A percentile compares a stretch with the other conserved stretches of the same genome.
Conservation (phyloP, 495 filamentous ascomycete species). For the Aspergillus ellipticus region DNA sequence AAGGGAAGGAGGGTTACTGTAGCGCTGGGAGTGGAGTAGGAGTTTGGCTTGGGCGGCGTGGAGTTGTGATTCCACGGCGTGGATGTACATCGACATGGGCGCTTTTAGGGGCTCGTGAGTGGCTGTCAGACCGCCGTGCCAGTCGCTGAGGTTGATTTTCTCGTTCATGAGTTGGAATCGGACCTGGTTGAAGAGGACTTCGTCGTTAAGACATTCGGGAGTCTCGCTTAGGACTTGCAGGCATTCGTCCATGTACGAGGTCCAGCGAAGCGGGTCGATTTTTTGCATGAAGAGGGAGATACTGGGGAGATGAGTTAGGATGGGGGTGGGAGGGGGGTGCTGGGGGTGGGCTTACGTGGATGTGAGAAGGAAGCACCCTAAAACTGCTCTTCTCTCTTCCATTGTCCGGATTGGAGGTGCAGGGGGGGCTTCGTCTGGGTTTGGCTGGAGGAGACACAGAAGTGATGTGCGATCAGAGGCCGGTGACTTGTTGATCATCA, state of each 20-base stretch:
- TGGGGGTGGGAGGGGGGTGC: no score
- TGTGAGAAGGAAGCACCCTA: background rate
- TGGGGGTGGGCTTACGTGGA: background rate
- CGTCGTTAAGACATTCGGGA: background rate
- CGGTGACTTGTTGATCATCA: background rate
- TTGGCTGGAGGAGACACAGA: background rate
- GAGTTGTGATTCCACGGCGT: background rate
- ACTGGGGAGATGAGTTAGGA: background rate
- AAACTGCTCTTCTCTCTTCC: background rate
- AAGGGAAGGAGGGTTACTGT: slow-evolving; percentile 2
- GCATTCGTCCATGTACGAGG: background rate
- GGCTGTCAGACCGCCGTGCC: background rate
- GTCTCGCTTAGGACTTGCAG: background rate
- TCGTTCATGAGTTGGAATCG: background rate
- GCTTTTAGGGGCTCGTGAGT: background rate
- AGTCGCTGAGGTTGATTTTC: background rate
- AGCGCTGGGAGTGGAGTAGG: background rate
- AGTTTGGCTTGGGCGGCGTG: background rate
- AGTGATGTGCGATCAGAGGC: background rate
- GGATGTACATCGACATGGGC: background rate
- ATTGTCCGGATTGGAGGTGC: background rate
- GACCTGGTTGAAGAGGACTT: background rate
- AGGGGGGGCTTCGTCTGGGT: background rate
- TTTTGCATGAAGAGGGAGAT: background rate
- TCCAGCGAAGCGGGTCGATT: background rate